Evolutionary conservation across 2,329 filamentous ascomycete species (phyloP).

Genomic region (Claviceps sp.): DNA sequence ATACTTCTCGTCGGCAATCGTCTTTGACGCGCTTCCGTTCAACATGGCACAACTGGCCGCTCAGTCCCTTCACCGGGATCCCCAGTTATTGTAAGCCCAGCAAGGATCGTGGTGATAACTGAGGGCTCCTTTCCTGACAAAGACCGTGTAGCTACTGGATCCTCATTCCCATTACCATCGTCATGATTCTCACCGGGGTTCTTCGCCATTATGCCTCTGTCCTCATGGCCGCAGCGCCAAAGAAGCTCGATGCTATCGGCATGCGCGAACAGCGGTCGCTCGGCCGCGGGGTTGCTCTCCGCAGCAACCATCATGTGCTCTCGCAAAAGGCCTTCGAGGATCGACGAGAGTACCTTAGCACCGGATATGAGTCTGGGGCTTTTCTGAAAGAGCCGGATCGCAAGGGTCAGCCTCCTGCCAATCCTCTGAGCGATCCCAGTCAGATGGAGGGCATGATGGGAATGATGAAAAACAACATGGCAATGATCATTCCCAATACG

Average conservation of each 20-base stretch:
- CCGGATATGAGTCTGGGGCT: constrained; percentile 70
- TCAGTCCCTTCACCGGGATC: constrained; percentile 97
- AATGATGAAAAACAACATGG: constrained; percentile 99
- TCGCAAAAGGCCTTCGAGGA: constrained; percentile 63
- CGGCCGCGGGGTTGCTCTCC: constrained; percentile 70
- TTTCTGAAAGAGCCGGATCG: constrained; percentile 83
- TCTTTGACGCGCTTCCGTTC: constrained; percentile 4
- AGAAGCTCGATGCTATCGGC: constrained; percentile 60
- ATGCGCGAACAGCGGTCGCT: constrained; percentile 81
- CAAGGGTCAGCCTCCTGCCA: constrained; percentile 75
- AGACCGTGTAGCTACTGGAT: constrained; percentile 76
- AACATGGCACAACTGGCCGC: constrained; percentile 72
- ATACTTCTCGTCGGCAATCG: not conserved
- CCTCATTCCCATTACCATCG: constrained; percentile 87
- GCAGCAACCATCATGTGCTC: constrained; percentile 68
- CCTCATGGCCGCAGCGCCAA: constrained; percentile 75
- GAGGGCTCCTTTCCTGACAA: not conserved
- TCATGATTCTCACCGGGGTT: constrained; percentile 94
- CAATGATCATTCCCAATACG: constrained; percentile 98
- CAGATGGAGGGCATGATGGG: constrained; percentile 99
- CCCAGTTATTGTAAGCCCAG: constrained; percentile 75
- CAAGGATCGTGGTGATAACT: not conserved
- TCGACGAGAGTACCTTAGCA: constrained; percentile 68
- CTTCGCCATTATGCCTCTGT: constrained; percentile 92
- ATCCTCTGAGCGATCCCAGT: constrained; percentile 88